phyloP scores from a whole-genome alignment of 2,329 filamentous ascomycete species.

The Fusarium keratoplasticum region DNA sequence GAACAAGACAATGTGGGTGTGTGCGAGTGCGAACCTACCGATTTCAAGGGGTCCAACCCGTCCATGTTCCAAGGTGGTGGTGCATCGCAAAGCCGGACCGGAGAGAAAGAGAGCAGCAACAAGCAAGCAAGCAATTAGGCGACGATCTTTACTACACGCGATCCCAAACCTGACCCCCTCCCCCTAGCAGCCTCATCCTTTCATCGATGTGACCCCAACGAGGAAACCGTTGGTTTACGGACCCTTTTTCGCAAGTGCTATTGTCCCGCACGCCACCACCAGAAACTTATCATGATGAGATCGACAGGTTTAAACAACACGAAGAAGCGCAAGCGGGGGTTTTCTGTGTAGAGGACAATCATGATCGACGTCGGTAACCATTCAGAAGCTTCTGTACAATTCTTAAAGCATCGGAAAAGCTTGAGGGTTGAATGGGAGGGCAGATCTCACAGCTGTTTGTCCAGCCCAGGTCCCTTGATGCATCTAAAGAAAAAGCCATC shows the following conservation, averaged over 20 bases:
- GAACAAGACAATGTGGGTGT: not conserved
- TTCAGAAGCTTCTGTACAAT: not conserved
- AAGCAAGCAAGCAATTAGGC: constrained; percentile 8
- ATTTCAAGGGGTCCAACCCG: constrained; percentile 29
- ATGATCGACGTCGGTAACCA: constrained; percentile 24
- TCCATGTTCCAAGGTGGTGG: not conserved
- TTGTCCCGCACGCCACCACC: constrained; percentile 12
- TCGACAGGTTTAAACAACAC: constrained; percentile 13
- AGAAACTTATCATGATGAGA: constrained; percentile 22
- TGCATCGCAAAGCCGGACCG: constrained; percentile 15
- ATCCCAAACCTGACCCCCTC: not conserved
- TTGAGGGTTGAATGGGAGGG: not conserved
- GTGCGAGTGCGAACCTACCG: constrained; percentile 9
- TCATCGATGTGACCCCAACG: constrained; percentile 24
- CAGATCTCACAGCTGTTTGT: not conserved
- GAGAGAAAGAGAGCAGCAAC: constrained; percentile 5
- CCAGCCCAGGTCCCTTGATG: not conserved
- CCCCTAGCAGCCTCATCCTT: constrained; percentile 28
- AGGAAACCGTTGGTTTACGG: constrained; percentile 23
- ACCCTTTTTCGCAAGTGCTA: not conserved
- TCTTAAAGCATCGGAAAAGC: not conserved
- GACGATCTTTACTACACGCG: constrained; percentile 43
- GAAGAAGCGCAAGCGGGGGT: not conserved
- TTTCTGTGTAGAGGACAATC: not conserved
- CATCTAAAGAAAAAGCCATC: not conserved